Conservation (phyloP, 2,329 filamentous ascomycete genomes). For the Sporothrix brunneoviolacea region DNA sequence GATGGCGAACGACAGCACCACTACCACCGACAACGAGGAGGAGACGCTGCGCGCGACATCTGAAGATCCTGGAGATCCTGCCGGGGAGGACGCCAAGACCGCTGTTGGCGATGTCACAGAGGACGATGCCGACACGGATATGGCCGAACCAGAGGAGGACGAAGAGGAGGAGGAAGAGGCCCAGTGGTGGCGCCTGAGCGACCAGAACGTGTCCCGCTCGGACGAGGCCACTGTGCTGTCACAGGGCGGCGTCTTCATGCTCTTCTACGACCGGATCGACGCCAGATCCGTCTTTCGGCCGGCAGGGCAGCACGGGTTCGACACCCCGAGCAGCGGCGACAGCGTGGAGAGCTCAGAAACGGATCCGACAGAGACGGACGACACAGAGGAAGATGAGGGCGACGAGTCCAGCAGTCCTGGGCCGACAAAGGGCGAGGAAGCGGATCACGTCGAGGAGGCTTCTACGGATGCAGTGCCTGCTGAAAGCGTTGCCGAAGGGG, state of each 20-base stretch:
- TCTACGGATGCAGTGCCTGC: no score
- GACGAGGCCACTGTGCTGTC: conserved; percentile 65
- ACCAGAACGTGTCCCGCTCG: conserved; percentile 73
- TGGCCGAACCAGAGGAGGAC: conserved; percentile 6
- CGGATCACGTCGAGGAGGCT: no score
- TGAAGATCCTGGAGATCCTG: neutral
- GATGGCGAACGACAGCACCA: neutral
- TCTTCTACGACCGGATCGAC: conserved; percentile 82
- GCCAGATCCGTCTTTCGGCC: conserved; percentile 36
- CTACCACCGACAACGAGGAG: conserved; percentile 3
- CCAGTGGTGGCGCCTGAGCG: conserved; percentile 87
- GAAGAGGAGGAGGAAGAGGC: conserved; percentile 27
- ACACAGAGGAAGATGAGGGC: no score
- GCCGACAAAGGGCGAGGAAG: no score
- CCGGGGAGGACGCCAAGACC: neutral
- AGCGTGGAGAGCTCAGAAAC: no score
- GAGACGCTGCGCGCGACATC: conserved; percentile 6
- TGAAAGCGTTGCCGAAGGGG: no score
- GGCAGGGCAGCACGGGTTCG: neutral
- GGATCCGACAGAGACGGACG: no score
- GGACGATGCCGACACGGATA: neutral
- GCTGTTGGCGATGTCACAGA: neutral
- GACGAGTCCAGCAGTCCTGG: no score
- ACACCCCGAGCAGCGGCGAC: no score
- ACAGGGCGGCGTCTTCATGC: conserved; percentile 87